These are phyloP conservation scores for Aureobasidium sp. DNA, from an alignment of 2,329 filamentous ascomycete species.

Conservation along the genomic window DNA sequence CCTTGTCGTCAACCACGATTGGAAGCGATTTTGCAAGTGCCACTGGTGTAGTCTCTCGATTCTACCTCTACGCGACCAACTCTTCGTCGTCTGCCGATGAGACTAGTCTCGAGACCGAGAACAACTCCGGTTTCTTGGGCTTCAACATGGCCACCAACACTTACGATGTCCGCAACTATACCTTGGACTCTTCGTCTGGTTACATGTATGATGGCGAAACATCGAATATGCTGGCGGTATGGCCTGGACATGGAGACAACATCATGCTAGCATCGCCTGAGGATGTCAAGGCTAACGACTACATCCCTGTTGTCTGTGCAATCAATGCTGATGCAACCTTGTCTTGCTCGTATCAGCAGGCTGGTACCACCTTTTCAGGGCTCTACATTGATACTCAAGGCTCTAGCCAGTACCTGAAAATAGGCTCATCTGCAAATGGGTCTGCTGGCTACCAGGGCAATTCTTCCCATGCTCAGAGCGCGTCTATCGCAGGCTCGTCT, in stretches of 20 bases:
- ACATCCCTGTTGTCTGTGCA: not conserved
- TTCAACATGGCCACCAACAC: conserved; percentile 6
- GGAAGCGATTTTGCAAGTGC: not conserved
- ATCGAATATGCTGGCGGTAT: not conserved
- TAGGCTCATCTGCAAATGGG: not conserved
- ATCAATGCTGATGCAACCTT: not conserved
- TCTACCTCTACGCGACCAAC: conserved; percentile 7
- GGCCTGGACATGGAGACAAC: conserved; percentile 2
- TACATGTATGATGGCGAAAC: conserved; percentile 2
- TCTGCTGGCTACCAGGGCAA: not conserved
- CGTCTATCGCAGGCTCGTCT: not conserved
- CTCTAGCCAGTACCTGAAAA: conserved; percentile 3
- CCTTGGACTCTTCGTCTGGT: not conserved
- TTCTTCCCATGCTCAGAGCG: not conserved
- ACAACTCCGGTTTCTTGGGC: not conserved
- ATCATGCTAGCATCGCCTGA: not conserved
- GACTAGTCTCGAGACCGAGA: conserved; percentile 2
- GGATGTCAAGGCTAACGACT: not conserved
- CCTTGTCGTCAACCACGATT: not conserved
- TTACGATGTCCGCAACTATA: not conserved
- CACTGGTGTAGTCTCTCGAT: not conserved
- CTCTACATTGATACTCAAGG: not conserved
- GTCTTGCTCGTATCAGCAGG: conserved; percentile 1
- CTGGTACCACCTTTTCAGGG: not conserved
- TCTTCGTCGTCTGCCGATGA: conserved; percentile 9